Conservation (phyloP, 768 basidiomycete species). For the Tricholomella constricta region DNA sequence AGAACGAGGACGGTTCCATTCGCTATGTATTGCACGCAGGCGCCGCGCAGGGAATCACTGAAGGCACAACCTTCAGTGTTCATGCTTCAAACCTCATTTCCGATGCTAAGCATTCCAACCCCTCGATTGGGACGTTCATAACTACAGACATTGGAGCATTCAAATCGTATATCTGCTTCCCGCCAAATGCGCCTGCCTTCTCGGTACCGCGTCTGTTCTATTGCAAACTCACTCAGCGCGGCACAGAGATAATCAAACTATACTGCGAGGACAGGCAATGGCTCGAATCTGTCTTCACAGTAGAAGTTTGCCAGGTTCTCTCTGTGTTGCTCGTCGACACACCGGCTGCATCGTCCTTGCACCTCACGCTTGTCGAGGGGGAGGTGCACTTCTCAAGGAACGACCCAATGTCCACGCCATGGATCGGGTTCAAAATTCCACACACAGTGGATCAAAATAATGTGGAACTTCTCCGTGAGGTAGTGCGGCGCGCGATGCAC, state of each 20-base stretch:
- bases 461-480: slow-evolving; percentile 15
- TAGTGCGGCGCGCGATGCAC: slow-evolving; percentile 21
- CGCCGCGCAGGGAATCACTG: slow-evolving; percentile 32
- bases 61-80: slow-evolving; percentile 25
- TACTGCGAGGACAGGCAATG: slow-evolving; percentile 27
- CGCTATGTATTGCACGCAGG: slow-evolving; percentile 30
- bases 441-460: slow-evolving; percentile 16
- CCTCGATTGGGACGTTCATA: slow-evolving; percentile 20
- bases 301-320: slow-evolving; percentile 5
- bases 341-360: slow-evolving; percentile 18
- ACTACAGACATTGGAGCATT: slow-evolving; percentile 24
- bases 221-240: slow-evolving; percentile 22
- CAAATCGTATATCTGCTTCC: slow-evolving; percentile 19
- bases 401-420: slow-evolving; percentile 20
- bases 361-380: slow-evolving; percentile 18
- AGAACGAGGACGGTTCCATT: slow-evolving; percentile 6
- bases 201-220: slow-evolving; percentile 25
- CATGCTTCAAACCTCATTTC: slow-evolving; percentile 27
- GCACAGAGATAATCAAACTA: slow-evolving; percentile 18
- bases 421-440: slow-evolving; percentile 22
- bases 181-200: slow-evolving; percentile 1
- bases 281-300: slow-evolving; percentile 26
- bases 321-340: slow-evolving; percentile 20
- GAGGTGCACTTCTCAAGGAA: slow-evolving; percentile 25
- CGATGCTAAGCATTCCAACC: slow-evolving; percentile 21